Percentiles rank a stretch among this genome's conserved stretches.
phyloP scores from a whole-genome alignment of 257 asterid genomes.

The Solanum boliviense region DNA sequence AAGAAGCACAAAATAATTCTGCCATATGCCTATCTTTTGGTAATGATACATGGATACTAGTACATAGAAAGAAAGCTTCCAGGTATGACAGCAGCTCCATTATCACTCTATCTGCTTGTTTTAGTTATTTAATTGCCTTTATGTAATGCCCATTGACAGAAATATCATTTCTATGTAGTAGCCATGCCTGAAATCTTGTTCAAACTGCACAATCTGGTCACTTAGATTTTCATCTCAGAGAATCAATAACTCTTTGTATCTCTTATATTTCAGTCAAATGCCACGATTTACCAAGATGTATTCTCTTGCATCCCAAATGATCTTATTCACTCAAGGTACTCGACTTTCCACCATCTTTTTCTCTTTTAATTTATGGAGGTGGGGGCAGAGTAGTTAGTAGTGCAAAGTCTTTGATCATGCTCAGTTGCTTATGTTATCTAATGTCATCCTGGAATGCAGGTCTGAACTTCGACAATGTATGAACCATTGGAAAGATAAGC shows the following conservation, averaged over 20 bases:
- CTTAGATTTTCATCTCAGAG: neutral
- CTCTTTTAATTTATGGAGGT: neutral
- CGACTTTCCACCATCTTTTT: neutral
- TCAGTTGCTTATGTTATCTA: neutral
- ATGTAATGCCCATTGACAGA: neutral
- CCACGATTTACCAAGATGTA: slow-evolving; percentile 66
- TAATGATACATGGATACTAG: neutral
- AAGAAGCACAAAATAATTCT: neutral
- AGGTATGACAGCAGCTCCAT: neutral
- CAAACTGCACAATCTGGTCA: neutral
- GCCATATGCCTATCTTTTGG: neutral
- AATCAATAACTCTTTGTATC: neutral
- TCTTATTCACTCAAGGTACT: slow-evolving; percentile 74
- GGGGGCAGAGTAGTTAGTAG: neutral
- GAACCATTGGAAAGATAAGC: slow-evolving; percentile 68
- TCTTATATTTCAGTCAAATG: slow-evolving; percentile 45
- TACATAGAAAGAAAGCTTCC: neutral
- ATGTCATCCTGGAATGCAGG: slow-evolving; percentile 25
- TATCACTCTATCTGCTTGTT: neutral
- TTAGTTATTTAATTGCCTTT: neutral
- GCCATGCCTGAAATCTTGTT: neutral
- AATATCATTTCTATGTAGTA: neutral
- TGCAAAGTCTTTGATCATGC: neutral
- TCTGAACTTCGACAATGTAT: slow-evolving; percentile 65
- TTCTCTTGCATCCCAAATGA: slow-evolving; percentile 88